phyloP scores from a whole-genome alignment of 2,329 filamentous ascomycete genomes.

The Botrytis deweyae region DNA sequence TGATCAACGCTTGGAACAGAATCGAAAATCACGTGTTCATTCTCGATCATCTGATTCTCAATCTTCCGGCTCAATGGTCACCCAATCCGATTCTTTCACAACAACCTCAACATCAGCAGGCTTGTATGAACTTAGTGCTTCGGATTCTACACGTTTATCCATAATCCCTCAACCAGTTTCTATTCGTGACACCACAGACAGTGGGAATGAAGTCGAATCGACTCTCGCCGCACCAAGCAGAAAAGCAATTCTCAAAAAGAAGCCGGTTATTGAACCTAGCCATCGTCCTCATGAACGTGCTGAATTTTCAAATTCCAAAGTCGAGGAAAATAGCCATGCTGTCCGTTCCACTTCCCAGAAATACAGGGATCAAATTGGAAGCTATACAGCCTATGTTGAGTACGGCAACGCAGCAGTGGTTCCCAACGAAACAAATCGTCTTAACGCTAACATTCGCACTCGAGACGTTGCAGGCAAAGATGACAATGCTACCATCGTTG shows the following conservation, averaged over 20 bases:
- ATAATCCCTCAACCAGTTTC: background rate
- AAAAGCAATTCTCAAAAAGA: background rate
- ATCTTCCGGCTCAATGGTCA: constrained; percentile 7
- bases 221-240: background rate
- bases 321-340: background rate
- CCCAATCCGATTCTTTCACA: constrained; percentile 7
- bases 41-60: constrained; percentile 2
- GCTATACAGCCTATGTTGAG: background rate
- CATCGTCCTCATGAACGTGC: background rate
- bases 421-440: background rate
- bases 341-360: background rate
- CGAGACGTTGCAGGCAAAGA: background rate
- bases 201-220: constrained; percentile 15
- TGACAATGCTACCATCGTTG: background rate
- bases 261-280: background rate
- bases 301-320: background rate
- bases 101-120: background rate
- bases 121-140: background rate
- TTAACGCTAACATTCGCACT: background rate
- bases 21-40: background rate
- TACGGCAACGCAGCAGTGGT: background rate
- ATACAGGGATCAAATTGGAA: background rate
- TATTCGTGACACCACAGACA: constrained; percentile 1
- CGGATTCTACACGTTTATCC: background rate
- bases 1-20: background rate